Base-by-base conservation (phyloP, 1,139 yeast species). In the Pneumocystis sp. region DNA sequence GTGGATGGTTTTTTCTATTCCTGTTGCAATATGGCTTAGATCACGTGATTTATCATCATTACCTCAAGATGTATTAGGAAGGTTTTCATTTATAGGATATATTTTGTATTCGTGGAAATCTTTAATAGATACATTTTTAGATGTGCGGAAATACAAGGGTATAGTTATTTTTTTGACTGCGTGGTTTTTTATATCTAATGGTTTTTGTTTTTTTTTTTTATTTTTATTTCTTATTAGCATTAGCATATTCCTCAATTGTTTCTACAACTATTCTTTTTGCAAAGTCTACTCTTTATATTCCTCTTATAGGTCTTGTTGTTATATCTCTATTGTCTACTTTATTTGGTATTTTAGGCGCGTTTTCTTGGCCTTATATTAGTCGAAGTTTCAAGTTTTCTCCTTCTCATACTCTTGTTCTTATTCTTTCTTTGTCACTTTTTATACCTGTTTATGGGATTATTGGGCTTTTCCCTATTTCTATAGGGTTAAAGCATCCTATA, bases 241-340 rank as follows among this genome's bases (percentile, higher is more conserved):
- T 86, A 63, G 84, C 88, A 0, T 76, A 85, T 21, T 85, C 89
- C 0, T 86, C 91, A 0, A 85, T 86, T 66, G 85, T 85, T 72
- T 84, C 89, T 0, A 85, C 90, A 0, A 90, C 91, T 0, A 82
- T 86, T 35, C 72, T 86, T 61, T 86, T 86, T 75, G 87, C 89
- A 0, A 82, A 84, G 63, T 81, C 86, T 0, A 85, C 85, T 68
- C 74, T 86, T 40, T 78, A 80, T 63, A 86, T 86, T 90, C 76
- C 81, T 2, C 84, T 89, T 1, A 79, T 86, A 25, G 80, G 82
- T 45, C 75, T 86, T 57, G 86, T 86, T 0, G 72, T 80, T 8
- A 80, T 86, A 50, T 87, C 89, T 19, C 79, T 85, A 1, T 71
- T 85, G 44, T 82, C 86, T 0, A 85, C 86, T 74, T 68, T 83